Evolutionary conservation across 2,329 filamentous ascomycete species (phyloP), one percentile per base, ranked within the genome.

Genomic region (Zelopaecilomyces penicillatus): DNA sequence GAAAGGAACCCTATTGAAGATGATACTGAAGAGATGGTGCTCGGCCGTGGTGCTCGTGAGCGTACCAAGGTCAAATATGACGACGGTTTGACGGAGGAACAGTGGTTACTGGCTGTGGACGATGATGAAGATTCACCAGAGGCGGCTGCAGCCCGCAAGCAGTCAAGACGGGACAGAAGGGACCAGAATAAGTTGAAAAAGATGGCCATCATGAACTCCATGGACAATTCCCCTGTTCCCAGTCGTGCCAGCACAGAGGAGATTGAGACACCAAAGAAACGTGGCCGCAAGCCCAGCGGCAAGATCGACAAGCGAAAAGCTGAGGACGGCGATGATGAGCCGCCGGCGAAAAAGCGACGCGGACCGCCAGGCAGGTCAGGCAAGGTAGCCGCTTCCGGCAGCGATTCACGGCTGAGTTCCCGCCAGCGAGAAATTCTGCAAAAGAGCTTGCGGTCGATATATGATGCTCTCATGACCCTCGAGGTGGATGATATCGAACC

Each of bases 31-130:
- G 87, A 93, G 52, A 74, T 82, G 30, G 71, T 82, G 28, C 70
- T 82, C 30, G 93, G 93, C 48, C 90, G 93, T 64, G 93, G 93
- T 57, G 91, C 91, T 51, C 86, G 93, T 70, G 93, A 98, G 68
- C 83, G 94, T 49, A 96, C 89, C 54, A 83, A 88, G 59, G 90
- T 96, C 57, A 86, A 85, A 64, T 98, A 98, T 56, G 93, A 98
- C 57, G 93, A 98, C 59, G 93, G 94, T 42, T 80, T 98, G 30
- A 97, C 93, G 0, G 94, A 98, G 68, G 93, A 98, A 69, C 94
- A 98, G 65, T 98, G 93, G 93, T 78, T 97, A 42, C 91, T 95
- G 73, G 93, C 93, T 43, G 91, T 98, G 30, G 93, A 98, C 61
- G 91, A 95, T 49, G 90, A 96, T 41, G 93, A 98, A 2, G 93